Base-by-base conservation (phyloP, 2,329 filamentous ascomycete species). In the Microcyclospora tardicrescens region DNA sequence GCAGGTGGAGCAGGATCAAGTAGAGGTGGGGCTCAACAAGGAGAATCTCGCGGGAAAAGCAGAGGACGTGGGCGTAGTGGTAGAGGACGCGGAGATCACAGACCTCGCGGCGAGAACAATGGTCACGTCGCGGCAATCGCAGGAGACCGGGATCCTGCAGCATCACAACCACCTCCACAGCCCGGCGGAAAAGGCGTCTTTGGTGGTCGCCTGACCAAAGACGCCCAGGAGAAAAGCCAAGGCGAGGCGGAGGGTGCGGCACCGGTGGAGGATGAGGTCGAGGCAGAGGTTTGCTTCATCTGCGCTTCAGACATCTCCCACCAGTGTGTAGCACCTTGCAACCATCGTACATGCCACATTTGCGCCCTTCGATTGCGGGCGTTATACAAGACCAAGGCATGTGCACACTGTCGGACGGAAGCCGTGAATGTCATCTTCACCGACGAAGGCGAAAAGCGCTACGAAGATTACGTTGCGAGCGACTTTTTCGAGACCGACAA, bases 271-370 rank as follows among this genome's bases (percentile, higher is more conserved):
- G 43, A 35, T 31, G 46, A 44, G 14, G 49, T 52, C 28, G 58
- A 61, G 39, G 79, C 71, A 16, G 86, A 95, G 45, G 74, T 95
- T 44, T 98, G 91, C 73, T 96, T 96, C 63, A 98, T 98, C 56
- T 98, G 91, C 63, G 89, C 91, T 40, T 94, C 87, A 48, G 76
- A 80, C 2, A 80, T 98, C 35, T 77, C 82, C 35, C 86, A 96
- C 65, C 79, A 84, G 52, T 82, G 87, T 9, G 77, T 98, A 47
- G 79, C 87, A 27, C 89, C 91, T 14, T 98, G 91, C 64, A 96
- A 95, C 61, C 91, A 98, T 64, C 75, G 84, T 41, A 95, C 89
- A 35, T 98, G 91, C 59, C 91, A 98, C 64, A 94, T 96, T 48
- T 98, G 91, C 61, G 81, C 86, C 9, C 66, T 98, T 50, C 76